phyloP scores from a whole-genome alignment of 192 early-diverging fungal species.

The Oehlia diaphana region DNA sequence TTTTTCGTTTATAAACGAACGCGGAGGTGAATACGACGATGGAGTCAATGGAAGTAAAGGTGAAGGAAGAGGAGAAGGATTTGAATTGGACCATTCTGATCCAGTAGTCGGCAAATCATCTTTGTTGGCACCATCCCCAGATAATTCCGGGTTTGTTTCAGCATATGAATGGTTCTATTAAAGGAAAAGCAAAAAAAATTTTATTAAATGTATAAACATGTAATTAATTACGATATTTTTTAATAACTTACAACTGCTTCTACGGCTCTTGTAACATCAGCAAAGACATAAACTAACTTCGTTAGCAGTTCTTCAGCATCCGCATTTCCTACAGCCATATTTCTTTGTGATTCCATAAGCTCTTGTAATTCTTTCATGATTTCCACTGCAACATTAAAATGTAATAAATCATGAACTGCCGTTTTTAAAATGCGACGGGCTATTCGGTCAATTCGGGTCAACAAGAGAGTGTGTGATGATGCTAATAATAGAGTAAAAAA shows the following conservation, averaged over 20 bases:
- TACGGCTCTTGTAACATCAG: conserved; percentile 60
- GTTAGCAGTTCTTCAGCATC: conserved; percentile 63
- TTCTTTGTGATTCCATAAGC: conserved; percentile 59
- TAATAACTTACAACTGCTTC: conserved; percentile 54
- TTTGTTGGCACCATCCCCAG: conserved; percentile 3
- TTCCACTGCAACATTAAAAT: conserved; percentile 51
- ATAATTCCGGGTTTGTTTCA: conserved; percentile 13
- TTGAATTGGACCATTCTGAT: conserved; percentile 26
- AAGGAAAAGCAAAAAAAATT: no score
- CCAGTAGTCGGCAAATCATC: conserved; percentile 5
- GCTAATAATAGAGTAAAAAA: conserved; percentile 24
- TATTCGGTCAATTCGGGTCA: conserved; percentile 54
- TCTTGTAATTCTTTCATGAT: conserved; percentile 64
- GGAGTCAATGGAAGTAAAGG: conserved; percentile 27
- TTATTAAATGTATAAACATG: no score
- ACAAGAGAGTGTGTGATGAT: conserved; percentile 54
- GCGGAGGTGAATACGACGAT: conserved; percentile 12
- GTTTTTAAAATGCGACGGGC: conserved; percentile 56
- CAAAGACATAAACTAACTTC: conserved; percentile 58
- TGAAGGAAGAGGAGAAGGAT: conserved; percentile 26
- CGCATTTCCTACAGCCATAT: conserved; percentile 56
- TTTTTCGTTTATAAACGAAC: not conserved
- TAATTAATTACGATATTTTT: not conserved
- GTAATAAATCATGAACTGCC: conserved; percentile 47
- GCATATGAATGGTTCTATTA: conserved; percentile 21